A percentile compares a stretch with the other conserved stretches of the same genome.
Conservation (phyloP, 2,329 filamentous ascomycete genomes). For the Penicillium hesseltinei region DNA sequence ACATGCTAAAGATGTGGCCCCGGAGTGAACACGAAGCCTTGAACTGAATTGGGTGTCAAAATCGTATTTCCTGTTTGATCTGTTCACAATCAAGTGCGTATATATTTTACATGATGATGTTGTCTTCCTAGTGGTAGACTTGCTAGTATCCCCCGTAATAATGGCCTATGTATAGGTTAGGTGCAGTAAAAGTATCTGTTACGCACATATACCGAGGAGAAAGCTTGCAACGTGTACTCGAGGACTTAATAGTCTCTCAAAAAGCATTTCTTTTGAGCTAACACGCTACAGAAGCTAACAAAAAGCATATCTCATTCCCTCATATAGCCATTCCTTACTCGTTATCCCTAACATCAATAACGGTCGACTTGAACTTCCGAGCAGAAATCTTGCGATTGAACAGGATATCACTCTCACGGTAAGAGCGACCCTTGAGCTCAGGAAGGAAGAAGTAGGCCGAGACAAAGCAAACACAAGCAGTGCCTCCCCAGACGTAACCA, state of each 20-base stretch:
- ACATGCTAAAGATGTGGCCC: background rate
- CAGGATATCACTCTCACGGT: constrained; percentile 48
- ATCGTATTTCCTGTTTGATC: background rate
- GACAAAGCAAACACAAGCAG: constrained; percentile 43
- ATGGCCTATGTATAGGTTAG: background rate
- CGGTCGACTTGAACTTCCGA: constrained; percentile 46
- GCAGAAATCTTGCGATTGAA: constrained; percentile 46
- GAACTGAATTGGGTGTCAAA: too few relatives aligned
- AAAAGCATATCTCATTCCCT: background rate
- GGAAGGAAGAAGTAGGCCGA: constrained; percentile 47
- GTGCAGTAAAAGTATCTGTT: background rate
- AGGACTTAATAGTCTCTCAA: background rate
- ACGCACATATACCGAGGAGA: background rate
- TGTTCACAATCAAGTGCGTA: background rate
- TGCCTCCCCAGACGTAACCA: constrained; percentile 50
- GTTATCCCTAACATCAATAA: constrained; percentile 46
- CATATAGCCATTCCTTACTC: constrained; percentile 27
- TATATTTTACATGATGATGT: background rate
- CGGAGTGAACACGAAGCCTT: background rate
- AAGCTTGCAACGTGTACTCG: background rate
- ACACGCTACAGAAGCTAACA: background rate
- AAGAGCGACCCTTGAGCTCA: constrained; percentile 48
- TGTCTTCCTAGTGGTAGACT: background rate
- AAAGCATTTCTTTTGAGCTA: background rate
- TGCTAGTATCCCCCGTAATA: background rate